Conservation (phyloP, 192 early-diverging fungal genomes). For the Podila clonocystis region DNA sequence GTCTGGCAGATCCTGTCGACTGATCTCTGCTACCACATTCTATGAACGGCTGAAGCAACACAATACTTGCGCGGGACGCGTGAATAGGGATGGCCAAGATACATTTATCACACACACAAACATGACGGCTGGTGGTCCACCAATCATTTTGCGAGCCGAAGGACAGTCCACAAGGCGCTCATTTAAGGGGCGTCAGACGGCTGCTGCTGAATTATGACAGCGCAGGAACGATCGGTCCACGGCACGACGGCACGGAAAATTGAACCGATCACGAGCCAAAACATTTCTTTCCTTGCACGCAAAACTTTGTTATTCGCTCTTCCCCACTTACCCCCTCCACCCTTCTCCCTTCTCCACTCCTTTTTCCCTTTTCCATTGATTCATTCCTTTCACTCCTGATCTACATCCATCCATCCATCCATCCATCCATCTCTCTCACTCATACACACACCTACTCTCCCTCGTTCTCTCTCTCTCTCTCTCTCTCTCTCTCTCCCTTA, state of each 20-base stretch:
- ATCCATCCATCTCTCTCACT: not conserved
- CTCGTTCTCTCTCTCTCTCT: slow-evolving; percentile 10
- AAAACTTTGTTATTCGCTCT: not conserved
- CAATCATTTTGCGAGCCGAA: no score
- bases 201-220: not conserved
- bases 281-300: not conserved
- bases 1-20: no score
- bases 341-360: not conserved
- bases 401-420: not conserved
- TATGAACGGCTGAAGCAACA: no score
- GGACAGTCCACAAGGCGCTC: no score
- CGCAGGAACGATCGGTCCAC: no score
- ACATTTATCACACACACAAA: no score
- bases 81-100: no score
- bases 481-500: not conserved
- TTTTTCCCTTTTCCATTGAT: not conserved
- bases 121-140: no score
- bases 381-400: not conserved
- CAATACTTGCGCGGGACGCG: no score
- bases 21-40: no score
- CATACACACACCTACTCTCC: no score
- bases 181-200: not conserved
- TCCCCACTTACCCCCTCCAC: not conserved
- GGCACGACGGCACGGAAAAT: no score
- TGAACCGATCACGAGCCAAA: not conserved